phyloP scores from a whole-genome alignment of 2,329 filamentous ascomycete species.

The Arthrobotrys entomopaga region DNA sequence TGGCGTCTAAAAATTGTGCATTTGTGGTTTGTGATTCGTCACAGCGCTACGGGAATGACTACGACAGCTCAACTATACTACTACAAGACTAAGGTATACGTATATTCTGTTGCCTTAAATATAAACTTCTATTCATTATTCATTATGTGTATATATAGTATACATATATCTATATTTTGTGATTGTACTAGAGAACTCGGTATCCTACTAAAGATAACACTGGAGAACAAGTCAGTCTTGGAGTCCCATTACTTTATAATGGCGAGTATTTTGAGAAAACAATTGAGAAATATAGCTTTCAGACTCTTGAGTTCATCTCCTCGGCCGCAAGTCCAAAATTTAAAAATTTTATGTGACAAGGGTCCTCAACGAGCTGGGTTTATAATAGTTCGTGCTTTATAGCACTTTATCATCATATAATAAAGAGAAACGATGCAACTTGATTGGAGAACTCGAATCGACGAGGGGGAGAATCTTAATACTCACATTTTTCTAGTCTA shows the following conservation, averaged over 20 bases:
- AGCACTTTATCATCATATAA: constrained; percentile 55
- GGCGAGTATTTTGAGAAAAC: too few relatives aligned
- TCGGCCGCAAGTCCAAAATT: constrained; percentile 46
- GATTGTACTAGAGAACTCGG: too few relatives aligned
- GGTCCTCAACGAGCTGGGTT: constrained; percentile 56
- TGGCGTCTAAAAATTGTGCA: too few relatives aligned
- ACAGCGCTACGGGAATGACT: too few relatives aligned
- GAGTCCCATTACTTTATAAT: too few relatives aligned
- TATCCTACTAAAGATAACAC: too few relatives aligned
- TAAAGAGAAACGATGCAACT: background rate
- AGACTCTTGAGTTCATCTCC: constrained; percentile 54
- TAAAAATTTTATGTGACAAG: constrained; percentile 26
- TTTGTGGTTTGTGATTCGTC: too few relatives aligned
- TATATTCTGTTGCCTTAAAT: too few relatives aligned
- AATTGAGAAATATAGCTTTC: constrained; percentile 9
- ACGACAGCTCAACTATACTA: background rate
- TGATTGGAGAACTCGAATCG: constrained; percentile 2
- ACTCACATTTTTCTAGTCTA: constrained; percentile 27
- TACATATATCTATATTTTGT: too few relatives aligned
- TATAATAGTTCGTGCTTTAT: constrained; percentile 53
- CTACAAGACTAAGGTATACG: too few relatives aligned
- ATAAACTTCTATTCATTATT: too few relatives aligned
- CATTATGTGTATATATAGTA: too few relatives aligned
- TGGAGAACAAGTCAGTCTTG: background rate
- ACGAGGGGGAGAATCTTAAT: background rate